A percentile compares a stretch with the other conserved stretches of the same genome.
Conservation (phyloP, 2,329 filamentous ascomycete genomes). For the Diaporthe helianthi region DNA sequence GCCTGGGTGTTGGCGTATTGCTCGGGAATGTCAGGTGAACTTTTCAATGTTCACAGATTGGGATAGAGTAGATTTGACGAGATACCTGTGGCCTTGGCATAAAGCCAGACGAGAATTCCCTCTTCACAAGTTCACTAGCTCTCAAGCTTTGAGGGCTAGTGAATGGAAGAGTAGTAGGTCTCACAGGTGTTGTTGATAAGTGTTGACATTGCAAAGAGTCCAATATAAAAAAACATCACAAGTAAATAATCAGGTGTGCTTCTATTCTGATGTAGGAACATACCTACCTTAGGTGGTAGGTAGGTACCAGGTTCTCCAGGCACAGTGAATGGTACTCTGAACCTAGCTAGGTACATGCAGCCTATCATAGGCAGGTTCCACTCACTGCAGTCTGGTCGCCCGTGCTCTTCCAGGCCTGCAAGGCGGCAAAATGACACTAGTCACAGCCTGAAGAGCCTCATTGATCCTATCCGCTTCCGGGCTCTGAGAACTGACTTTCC, state of each 20-base stretch:
- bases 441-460: conserved; percentile 27
- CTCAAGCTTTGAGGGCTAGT: neutral
- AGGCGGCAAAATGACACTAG: conserved; percentile 26
- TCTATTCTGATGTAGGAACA: neutral
- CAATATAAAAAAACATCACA: neutral
- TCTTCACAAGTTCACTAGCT: neutral
- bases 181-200: neutral
- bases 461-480: conserved; percentile 13
- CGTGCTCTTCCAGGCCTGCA: neutral
- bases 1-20: conserved; percentile 26
- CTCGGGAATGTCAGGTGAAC: neutral
- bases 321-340: neutral
- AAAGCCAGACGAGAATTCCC: neutral
- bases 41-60: neutral
- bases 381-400: neutral
- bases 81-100: conserved; percentile 1
- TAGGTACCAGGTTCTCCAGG: no score
- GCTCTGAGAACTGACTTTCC: neutral
- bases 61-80: conserved; percentile 33
- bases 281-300: no score
- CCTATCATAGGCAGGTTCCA: neutral
- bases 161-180: neutral
- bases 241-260: no score
- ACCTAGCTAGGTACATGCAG: no score
- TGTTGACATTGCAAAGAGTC: neutral